Evolutionary conservation across 2,329 filamentous ascomycete genomes (phyloP), one percentile per base, ranked within the genome.

Genomic region (Graphium sp.): DNA sequence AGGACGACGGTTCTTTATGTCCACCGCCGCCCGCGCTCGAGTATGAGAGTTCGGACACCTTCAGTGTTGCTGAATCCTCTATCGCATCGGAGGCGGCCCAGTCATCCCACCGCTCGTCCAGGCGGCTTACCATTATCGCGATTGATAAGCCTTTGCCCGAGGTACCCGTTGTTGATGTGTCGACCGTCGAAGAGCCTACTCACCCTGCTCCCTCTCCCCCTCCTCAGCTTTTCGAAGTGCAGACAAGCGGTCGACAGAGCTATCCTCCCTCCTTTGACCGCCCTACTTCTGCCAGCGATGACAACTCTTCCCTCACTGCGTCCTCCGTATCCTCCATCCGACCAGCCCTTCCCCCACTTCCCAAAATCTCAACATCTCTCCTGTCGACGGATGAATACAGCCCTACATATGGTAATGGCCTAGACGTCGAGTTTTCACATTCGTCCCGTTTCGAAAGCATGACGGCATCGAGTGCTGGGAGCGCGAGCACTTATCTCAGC

Each of bases 401-500:
- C 36, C 53, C 58, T 2, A 50, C 49, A 0, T 60, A 64, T n/a
- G 50, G 49, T 23, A 50, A 50, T 2, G 49, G 55, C 33, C 52
- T 65, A 35, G 59, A 73, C 7, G 38, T 41, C 18, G 67, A 72
- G 26, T 60, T 58, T 34, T 57, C 59, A 26, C 50, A 44, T 13
- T 61, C 62, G 1, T 66, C 66, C 33, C 62, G 68, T 18, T 68
- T 68, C 24, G 77, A 80, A 35, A 83, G 74, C 37, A 66, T 83
- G 39, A 74, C 76, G 22, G 69, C 74, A 6, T 83, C 77, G 3
- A 85, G 77, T 44, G 72, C 74, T 13, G 82, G 77, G 31, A 87
- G 80, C 35, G 77, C 68, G 41, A 81, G 74, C 47, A 85, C 81
- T 4, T 85, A 78, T 40, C 59, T 76, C 29, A 84, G 76, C 55